Evolutionary conservation across 805 yeast species (phyloP), one percentile per base, ranked within the genome.

Genomic region (Candida tammaniensis): DNA sequence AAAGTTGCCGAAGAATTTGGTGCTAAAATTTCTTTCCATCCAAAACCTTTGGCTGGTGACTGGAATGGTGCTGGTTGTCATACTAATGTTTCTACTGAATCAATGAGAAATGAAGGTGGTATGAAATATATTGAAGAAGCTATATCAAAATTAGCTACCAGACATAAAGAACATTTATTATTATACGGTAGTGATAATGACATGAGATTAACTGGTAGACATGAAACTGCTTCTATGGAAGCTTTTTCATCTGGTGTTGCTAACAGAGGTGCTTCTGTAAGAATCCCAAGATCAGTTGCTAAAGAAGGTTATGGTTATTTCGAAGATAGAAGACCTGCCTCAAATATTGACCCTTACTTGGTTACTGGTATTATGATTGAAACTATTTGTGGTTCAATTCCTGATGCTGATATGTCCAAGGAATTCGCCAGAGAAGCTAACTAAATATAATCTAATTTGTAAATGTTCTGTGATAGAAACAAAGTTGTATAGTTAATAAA

Each of bases 11-110:
- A 93, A 76, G 98, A 93, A 68, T 93, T 93, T 58, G 98, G 96
- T 63, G 94, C 93, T 63, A 89, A 88, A 83, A 91, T 93, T 53
- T 87, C 97, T 30, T 82, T 89, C 83, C 98, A 93, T 80, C 98
- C 98, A 70, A 93, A 93, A 79, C 98, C 98, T 52, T 78, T 93
- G 66, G 78, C 82, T 75, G 98, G 98, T 54, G 98, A 91, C 73
- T 93, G 98, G 98, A 93, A 93, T 67, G 98, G 98, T 75, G 98
- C 98, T 65, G 98, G 98, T 57, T 91, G 98, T 77, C 98, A 93
- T 73, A 93, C 98, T 64, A 93, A 93, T 67, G 98, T 93, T 43
- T 88, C 97, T 31, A 93, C 98, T 54, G 77, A 74, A 65, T 60
- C 59, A 33, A 93, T 91, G 98, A 88, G 98, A 77, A 63, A 59